These are phyloP conservation scores for Yarrowia alimentaria DNA, from an alignment of 805 yeast genomes.

Conservation along the genomic window DNA sequence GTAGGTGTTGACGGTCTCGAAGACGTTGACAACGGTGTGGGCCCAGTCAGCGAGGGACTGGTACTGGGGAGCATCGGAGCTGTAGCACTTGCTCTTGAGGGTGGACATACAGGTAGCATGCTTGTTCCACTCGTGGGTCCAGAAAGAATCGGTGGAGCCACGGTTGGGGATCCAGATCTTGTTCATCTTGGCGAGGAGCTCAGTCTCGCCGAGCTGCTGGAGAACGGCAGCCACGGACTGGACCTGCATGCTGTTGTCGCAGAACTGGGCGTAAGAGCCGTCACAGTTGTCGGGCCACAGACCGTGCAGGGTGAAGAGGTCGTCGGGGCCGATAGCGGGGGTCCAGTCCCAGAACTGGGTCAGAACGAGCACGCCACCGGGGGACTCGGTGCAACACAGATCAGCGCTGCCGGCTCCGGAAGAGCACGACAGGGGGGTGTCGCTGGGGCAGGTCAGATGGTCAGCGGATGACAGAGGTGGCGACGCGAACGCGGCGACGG, in stretches of 20 bases:
- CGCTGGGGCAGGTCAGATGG: slow-evolving; percentile 39
- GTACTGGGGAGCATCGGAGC: slow-evolving; percentile 34
- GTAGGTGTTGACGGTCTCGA: slow-evolving; percentile 61
- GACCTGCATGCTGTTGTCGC: slow-evolving; percentile 61
- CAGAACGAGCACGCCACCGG: slow-evolving; percentile 77
- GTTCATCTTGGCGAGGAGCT: slow-evolving; percentile 57
- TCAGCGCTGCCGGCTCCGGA: slow-evolving; percentile 40
- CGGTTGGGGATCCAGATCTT: slow-evolving; percentile 70
- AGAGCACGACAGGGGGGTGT: slow-evolving; percentile 40
- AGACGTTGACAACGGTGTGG: slow-evolving; percentile 57
- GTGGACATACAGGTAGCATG: slow-evolving; percentile 93
- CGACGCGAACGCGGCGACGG: slow-evolving; percentile 6
- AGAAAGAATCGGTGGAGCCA: slow-evolving; percentile 64
- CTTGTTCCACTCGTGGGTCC: slow-evolving; percentile 92
- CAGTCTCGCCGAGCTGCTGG: slow-evolving; percentile 44
- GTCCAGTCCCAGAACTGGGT: slow-evolving; percentile 93
- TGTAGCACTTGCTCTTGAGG: slow-evolving; percentile 68
- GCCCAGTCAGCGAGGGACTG: slow-evolving; percentile 66
- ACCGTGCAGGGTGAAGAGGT: slow-evolving; percentile 78
- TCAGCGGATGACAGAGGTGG: slow-evolving; percentile 27
- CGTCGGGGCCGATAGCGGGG: slow-evolving; percentile 69
- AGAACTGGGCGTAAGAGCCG: slow-evolving; percentile 77
- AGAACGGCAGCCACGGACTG: slow-evolving; percentile 50
- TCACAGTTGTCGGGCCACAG: slow-evolving; percentile 87
- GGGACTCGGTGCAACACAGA: slow-evolving; percentile 80